These are phyloP conservation scores for Cyclotella choctawhatcheeana DNA, from an alignment of 108 stramenopile species.

Conservation along the genomic window DNA sequence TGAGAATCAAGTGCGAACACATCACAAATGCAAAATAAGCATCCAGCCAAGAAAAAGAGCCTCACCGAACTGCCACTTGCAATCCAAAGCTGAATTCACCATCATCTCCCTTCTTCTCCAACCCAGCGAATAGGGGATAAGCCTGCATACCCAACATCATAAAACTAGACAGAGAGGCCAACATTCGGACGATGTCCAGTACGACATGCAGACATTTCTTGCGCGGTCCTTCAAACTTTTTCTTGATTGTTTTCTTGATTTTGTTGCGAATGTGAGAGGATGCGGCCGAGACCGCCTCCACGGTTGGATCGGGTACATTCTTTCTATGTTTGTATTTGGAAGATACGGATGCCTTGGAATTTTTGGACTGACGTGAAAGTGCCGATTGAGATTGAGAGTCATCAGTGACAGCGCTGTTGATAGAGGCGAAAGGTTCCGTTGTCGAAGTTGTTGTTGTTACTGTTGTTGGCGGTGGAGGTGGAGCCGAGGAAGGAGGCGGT, in stretches of 20 bases:
- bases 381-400: too few species aligned
- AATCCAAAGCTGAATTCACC: constrained; percentile 18
- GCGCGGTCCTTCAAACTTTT: constrained; percentile 29
- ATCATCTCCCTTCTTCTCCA: constrained; percentile 6
- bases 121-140: constrained; percentile 22
- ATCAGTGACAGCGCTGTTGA: not conserved
- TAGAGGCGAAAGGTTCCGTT: too few species aligned
- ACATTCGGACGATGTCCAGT: constrained; percentile 33
- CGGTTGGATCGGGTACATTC: constrained; percentile 5
- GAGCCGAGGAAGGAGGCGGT: constrained; percentile 18
- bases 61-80: constrained; percentile 38
- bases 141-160: constrained; percentile 43
- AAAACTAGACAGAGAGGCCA: constrained; percentile 27
- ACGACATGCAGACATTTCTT: constrained; percentile 22
- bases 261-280: not conserved
- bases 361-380: too few species aligned
- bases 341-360: not conserved
- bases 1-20: not conserved
- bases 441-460: too few species aligned
- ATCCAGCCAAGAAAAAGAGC: too few species aligned
- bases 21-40: too few species aligned
- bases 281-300: constrained; percentile 10
- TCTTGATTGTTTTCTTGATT: constrained; percentile 16
- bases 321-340: not conserved
- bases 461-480: constrained; percentile 10